These are phyloP conservation scores for Bipolaris zeicola DNA, from an alignment of 2,329 filamentous ascomycete species.

Conservation along the genomic window DNA sequence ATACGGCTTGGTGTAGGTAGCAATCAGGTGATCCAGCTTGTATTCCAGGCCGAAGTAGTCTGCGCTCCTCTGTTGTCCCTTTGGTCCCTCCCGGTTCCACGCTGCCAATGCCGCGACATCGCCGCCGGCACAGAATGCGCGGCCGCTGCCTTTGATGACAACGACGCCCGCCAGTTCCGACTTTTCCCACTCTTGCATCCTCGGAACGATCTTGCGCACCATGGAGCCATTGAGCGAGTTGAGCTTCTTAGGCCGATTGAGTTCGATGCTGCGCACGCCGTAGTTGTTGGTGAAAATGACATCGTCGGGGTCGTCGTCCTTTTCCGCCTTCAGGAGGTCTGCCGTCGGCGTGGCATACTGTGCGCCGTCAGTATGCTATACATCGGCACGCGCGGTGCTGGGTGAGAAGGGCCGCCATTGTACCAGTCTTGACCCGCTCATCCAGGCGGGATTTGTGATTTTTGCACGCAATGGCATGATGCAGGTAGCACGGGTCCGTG, in stretches of 20 bases:
- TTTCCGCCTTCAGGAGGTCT: conserved; percentile 58
- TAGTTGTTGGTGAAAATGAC: conserved; percentile 90
- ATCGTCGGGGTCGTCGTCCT: conserved; percentile 80
- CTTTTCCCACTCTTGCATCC: conserved; percentile 91
- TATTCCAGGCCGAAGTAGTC: conserved; percentile 96
- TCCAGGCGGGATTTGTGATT: conserved; percentile 64
- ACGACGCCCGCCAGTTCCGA: conserved; percentile 93
- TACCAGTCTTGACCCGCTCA: conserved; percentile 61
- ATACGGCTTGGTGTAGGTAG: conserved; percentile 91
- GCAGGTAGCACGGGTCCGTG: conserved; percentile 34
- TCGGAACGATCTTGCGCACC: conserved; percentile 90
- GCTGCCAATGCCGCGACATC: conserved; percentile 81
- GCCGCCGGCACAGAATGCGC: conserved; percentile 90
- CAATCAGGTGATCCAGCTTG: conserved; percentile 91
- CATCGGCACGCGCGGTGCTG: neutral
- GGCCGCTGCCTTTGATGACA: conserved; percentile 87
- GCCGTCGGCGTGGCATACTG: conserved; percentile 45
- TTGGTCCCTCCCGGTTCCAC: conserved; percentile 69
- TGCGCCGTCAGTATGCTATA: conserved; percentile 20
- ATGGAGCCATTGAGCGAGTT: conserved; percentile 95
- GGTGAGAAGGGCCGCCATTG: conserved; percentile 9
- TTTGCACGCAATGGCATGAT: conserved; percentile 83
- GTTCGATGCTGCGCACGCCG: conserved; percentile 87
- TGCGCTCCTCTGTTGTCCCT: conserved; percentile 75
- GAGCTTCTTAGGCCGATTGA: conserved; percentile 90